These are phyloP conservation scores for Diaporthe velutina DNA, from an alignment of 2,329 filamentous ascomycete genomes.

Conservation along the genomic window DNA sequence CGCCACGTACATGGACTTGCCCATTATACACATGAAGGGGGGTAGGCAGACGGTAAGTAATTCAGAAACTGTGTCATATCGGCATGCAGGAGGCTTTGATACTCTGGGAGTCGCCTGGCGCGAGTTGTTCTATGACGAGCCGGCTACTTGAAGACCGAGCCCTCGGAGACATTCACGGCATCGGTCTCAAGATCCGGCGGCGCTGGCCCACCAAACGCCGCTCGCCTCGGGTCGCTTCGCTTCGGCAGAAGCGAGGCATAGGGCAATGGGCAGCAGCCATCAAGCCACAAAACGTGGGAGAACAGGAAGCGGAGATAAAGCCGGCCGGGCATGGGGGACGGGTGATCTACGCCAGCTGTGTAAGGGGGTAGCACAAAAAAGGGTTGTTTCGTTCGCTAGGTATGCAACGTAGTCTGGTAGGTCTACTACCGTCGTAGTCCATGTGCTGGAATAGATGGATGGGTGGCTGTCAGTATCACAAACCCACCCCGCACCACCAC, in stretches of 20 bases:
- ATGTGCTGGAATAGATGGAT: not conserved
- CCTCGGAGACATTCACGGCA: not conserved
- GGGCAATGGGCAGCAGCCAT: not conserved
- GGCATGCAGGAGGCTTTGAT: not conserved
- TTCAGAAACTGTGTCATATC: not conserved
- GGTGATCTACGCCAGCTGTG: constrained; percentile 22
- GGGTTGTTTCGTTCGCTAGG: not conserved
- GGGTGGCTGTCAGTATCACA: constrained; percentile 12
- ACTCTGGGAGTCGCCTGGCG: not conserved
- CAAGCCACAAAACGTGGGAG: constrained; percentile 29
- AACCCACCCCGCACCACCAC: constrained; percentile 24
- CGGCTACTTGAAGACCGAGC: not conserved
- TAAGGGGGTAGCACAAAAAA: constrained; percentile 2
- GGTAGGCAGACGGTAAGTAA: not conserved
- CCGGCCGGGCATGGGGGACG: not conserved
- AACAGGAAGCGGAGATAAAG: not conserved
- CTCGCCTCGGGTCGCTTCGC: constrained; percentile 19
- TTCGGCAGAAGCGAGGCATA: not conserved
- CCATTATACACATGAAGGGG: not conserved
- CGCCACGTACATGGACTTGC: not conserved
- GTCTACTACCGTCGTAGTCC: not conserved
- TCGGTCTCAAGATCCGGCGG: not conserved
- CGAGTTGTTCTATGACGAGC: not conserved
- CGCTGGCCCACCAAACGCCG: too few species aligned
- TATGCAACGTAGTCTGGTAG: not conserved